Base-by-base conservation (phyloP, 306 rosid genomes). In the Canavalia ensiformis region DNA sequence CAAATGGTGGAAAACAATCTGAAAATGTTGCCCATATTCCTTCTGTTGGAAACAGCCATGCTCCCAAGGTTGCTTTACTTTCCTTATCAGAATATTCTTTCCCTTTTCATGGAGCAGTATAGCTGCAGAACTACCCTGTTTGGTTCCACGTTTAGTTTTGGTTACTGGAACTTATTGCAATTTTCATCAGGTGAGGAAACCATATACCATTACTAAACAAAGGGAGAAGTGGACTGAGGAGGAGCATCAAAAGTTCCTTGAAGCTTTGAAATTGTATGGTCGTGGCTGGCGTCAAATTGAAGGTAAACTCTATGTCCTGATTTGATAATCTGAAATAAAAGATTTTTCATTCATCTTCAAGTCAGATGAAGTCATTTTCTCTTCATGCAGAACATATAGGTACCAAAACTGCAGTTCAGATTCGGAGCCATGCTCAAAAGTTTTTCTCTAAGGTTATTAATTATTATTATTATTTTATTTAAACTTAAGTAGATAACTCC, bases 361-460 rank as follows among this genome's bases (percentile, higher is more conserved):
- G 60, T 82, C 47, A 62, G 81, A 75, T 89, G 84, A 89, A 76
- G 78, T 62, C 30, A 68, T 84, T 62, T 64, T 72, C 77, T 87
- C 79, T 85, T 78, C 85, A 70, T 89, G 92, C 96, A 95, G 99
- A 94, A 78, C 97, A 95, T 87, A 90, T 95, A 82, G 98, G 98
- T 70, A 87, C 98, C 77, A 95, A 95, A 93, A 91, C 97, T 81
- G 98, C 97, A 35, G 94, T 95, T 88, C 99, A 95, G 88, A 95
- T 95, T 81, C 94, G 99, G 85, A 95, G 98, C 84, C 99, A 95
- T 89, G 99, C 99, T 79, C 99, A 95, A 80, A 95, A 95, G 87
- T 95, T 95, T 88, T 95, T 95, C 89, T 90, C 98, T 85, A 95
- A 95, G 99, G 99, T 95, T 46, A 25, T 69, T 47, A 72, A 98